A percentile compares a stretch with the other conserved stretches of the same genome.
These are phyloP conservation scores for Fusarium sp. DNA, from an alignment of 2,329 filamentous ascomycete genomes.

Conservation along the genomic window DNA sequence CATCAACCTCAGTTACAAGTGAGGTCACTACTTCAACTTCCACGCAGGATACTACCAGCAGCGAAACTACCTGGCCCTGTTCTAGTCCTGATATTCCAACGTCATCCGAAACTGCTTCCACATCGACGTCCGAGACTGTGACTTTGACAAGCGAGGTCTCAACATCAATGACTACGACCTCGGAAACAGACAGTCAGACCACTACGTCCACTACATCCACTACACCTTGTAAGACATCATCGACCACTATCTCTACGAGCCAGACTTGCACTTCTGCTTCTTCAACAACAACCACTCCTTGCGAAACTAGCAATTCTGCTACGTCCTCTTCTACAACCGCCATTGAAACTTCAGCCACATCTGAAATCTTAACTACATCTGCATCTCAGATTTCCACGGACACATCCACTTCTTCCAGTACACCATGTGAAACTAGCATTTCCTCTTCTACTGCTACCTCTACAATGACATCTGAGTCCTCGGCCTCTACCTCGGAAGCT, in stretches of 20 bases:
- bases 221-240: background rate
- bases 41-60: background rate
- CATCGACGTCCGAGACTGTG: background rate
- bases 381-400: background rate
- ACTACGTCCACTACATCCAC: background rate
- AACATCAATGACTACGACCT: background rate
- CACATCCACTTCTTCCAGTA: background rate
- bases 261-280: background rate
- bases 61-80: background rate
- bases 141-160: background rate
- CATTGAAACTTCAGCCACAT: background rate
- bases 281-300: background rate
- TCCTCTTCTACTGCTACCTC: background rate
- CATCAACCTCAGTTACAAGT: conserved; percentile 16
- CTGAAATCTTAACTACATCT: background rate
- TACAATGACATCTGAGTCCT: background rate
- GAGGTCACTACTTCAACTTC: conserved; percentile 3
- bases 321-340: background rate
- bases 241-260: background rate
- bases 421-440: background rate
- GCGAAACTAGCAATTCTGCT: background rate
- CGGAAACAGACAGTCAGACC: background rate
- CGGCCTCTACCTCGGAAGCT: background rate
- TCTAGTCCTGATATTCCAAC: background rate
- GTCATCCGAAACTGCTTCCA: background rate